Evolutionary conservation across 768 basidiomycete genomes (phyloP), one percentile per base, ranked within the genome.

Genomic region (Suillus sp.): DNA sequence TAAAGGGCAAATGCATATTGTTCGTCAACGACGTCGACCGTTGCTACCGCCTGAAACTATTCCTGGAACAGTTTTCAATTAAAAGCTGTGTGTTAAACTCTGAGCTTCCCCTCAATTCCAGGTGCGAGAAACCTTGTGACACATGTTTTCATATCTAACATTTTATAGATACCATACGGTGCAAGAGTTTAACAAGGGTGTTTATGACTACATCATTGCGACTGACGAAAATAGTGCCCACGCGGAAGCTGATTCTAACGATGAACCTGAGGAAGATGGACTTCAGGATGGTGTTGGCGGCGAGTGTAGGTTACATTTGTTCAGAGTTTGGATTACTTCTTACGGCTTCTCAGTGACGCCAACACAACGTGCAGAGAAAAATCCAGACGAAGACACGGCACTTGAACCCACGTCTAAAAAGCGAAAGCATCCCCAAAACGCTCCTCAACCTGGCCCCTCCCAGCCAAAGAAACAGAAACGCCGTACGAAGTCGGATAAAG

Each of bases 151-250:
- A 48, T 34, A 6, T 25, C 27, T 14, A 6, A 3, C 4, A 16
- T n/a, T 22, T 57, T 25, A 42, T 16, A 95, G 94, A 75, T 97
- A 95, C 71, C 97, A 99, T 71, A 90, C 91, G 2, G 97, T 99
- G 1, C 96, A 99, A 69, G 97, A 98, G 75, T 99, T 99, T 72
- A 99, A 99, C 76, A 92, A 93, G 69, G 97, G 97, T 2, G 93
- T 97, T 9, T 99, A 98, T 69, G 95, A 99, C 73, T 98, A 99
- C 74, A 95, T 99, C 66, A 97, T 99, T 61, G 97, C 97, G 1
- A 96, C 96, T 11, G 96, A 99, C 71, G 97, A 99, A 77, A 87
- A 86, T 62, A 85, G 86, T 1, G 79, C 81, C 4, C 80, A 78
- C 4, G 78, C 79, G 1, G 84, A 84, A 62, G 78, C 78, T 18